Conservation (phyloP, 345 rosid genomes). For the Salix dunnii region DNA sequence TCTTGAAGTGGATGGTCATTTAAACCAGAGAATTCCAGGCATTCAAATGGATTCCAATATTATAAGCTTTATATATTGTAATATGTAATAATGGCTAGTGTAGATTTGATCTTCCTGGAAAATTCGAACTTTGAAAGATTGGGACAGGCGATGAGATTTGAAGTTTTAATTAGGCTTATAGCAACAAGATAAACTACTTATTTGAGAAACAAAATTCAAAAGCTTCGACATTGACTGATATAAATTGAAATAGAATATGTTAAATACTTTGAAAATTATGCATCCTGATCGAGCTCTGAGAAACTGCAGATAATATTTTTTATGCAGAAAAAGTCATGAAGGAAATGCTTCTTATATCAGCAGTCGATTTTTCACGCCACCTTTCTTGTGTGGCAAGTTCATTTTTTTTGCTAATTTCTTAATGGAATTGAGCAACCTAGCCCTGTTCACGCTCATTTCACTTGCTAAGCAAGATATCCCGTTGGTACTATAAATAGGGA, state of each 20-base stretch:
- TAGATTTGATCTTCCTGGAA: neutral
- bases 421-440: neutral
- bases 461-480: neutral
- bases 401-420: no score
- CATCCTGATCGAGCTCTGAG: no score
- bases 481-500: neutral
- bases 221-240: neutral
- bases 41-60: neutral
- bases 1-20: neutral
- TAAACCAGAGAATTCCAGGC: neutral
- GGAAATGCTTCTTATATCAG: neutral
- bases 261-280: neutral
- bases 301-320: neutral
- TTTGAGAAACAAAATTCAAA: neutral
- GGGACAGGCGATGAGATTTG: neutral
- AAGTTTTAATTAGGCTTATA: neutral
- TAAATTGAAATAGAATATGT: neutral
- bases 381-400: neutral
- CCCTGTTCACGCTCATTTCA: neutral
- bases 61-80: neutral
- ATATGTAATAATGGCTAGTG: neutral
- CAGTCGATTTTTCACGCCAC: neutral
- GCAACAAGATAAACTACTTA: no score
- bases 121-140: neutral
- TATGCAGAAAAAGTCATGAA: neutral